Conservation (phyloP, 768 basidiomycete genomes). For the Solioccasus polychromus region DNA sequence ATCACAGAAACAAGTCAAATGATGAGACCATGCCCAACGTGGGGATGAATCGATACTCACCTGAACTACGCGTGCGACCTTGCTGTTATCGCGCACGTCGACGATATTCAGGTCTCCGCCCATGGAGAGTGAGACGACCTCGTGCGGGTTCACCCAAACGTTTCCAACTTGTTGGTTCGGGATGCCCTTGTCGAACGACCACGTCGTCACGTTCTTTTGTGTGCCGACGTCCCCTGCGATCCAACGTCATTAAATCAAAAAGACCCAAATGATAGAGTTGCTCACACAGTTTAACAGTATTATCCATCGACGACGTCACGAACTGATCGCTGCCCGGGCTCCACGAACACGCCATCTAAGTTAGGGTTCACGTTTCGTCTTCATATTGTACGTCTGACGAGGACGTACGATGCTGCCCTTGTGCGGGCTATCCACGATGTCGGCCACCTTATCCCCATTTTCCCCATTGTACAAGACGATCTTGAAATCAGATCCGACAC, state of each 20-base stretch:
- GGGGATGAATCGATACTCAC: constrained; percentile 39
- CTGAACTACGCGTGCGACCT: constrained; percentile 57
- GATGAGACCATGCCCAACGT: neutral
- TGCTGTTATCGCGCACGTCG: constrained; percentile 63
- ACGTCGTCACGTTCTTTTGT: constrained; percentile 61
- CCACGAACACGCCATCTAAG: constrained; percentile 78
- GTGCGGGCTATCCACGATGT: constrained; percentile 67
- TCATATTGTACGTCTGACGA: neutral
- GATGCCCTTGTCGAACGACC: constrained; percentile 73
- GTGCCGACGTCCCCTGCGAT: constrained; percentile 76
- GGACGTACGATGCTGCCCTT: constrained; percentile 70
- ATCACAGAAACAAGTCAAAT: neutral
- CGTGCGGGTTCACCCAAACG: constrained; percentile 69
- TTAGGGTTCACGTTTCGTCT: neutral
- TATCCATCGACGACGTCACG: constrained; percentile 82
- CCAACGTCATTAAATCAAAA: neutral
- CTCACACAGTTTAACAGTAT: constrained; percentile 82
- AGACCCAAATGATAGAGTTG: neutral
- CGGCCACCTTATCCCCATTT: constrained; percentile 72
- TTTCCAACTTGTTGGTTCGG: constrained; percentile 85
- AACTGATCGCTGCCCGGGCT: constrained; percentile 68
- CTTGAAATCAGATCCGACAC: constrained; percentile 86
- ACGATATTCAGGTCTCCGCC: constrained; percentile 80
- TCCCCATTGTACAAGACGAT: constrained; percentile 90
- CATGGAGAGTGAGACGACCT: constrained; percentile 81